A percentile compares a stretch with the other conserved stretches of the same genome.
Evolutionary conservation across 441 rosid species (phyloP).

Genomic region (Brassica balearica): DNA sequence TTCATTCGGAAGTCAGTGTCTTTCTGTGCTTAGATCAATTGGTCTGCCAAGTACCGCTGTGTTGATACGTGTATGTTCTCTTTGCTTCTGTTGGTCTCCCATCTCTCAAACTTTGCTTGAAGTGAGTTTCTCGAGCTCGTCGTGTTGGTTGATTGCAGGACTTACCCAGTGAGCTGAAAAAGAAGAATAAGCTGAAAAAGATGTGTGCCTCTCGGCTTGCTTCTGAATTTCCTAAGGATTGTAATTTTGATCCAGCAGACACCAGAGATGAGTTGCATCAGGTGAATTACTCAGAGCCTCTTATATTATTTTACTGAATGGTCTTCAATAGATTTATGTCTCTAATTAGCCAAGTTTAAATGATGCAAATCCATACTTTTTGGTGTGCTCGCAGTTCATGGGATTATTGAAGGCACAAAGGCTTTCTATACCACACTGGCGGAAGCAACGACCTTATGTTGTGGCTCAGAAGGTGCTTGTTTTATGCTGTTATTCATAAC

Average conservation of each 20-base stretch:
- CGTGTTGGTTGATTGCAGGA: conserved; percentile 54
- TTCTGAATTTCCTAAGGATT: conserved; percentile 86
- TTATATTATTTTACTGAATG: background rate
- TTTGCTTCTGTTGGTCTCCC: conserved; percentile 19
- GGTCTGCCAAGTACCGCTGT: conserved; percentile 90
- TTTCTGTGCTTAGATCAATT: conserved; percentile 82
- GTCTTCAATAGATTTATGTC: conserved; percentile 1
- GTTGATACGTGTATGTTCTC: conserved; percentile 76
- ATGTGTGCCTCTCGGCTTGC: conserved; percentile 65
- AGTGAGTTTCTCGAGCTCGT: too few species aligned
- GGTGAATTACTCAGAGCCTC: conserved; percentile 48
- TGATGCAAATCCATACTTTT: conserved; percentile 13
- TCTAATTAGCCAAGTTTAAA: background rate
- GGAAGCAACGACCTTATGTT: conserved; percentile 80
- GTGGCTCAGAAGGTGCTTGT: conserved; percentile 73
- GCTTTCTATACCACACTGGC: conserved; percentile 83
- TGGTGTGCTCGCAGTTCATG: conserved; percentile 66
- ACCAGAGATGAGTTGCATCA: conserved; percentile 93
- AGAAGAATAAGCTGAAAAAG: conserved; percentile 73
- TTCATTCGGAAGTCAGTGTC: conserved; percentile 85
- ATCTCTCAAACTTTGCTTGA: conserved; percentile 19
- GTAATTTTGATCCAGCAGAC: conserved; percentile 86
- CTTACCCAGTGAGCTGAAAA: conserved; percentile 72
- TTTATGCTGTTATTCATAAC: conserved; percentile 4
- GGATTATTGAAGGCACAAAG: conserved; percentile 90